Percentiles rank a stretch among this genome's conserved stretches.
Evolutionary conservation across 768 basidiomycete species (phyloP).

Genomic region (Rhizopogon vesiculosus): DNA sequence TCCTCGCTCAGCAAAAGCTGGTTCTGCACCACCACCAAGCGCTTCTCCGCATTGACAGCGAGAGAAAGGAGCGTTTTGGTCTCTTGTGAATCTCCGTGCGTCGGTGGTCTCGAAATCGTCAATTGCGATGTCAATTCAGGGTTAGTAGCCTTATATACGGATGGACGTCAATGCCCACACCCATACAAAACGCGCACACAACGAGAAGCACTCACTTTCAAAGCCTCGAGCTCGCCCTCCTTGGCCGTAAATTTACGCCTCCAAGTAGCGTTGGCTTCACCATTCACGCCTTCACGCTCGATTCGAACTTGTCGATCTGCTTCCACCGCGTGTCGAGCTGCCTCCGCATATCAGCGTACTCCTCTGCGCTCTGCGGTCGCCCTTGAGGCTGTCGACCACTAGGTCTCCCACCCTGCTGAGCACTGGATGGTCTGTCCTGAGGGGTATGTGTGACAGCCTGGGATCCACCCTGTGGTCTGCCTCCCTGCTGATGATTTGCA

Average conservation of each 20-base stretch:
- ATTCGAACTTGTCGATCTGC: conserved; percentile 91
- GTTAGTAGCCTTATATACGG: conserved; percentile 53
- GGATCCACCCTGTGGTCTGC: conserved; percentile 1
- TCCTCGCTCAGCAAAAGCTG: conserved; percentile 84
- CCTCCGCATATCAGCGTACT: conserved; percentile 71
- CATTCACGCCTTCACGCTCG: conserved; percentile 75
- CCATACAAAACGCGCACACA: too few relatives aligned
- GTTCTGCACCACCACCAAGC: conserved; percentile 81
- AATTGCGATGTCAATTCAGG: conserved; percentile 73
- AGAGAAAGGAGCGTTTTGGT: conserved; percentile 65
- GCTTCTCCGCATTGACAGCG: conserved; percentile 80
- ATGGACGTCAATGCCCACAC: too few relatives aligned
- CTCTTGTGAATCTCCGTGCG: conserved; percentile 61
- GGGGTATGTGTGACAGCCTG: background rate
- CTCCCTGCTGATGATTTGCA: conserved; percentile 4
- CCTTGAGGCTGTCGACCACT: background rate
- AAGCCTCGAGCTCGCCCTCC: conserved; percentile 84
- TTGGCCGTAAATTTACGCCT: conserved; percentile 75
- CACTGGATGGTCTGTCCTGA: conserved; percentile 1
- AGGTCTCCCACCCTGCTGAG: background rate
- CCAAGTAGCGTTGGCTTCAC: conserved; percentile 81
- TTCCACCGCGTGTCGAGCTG: conserved; percentile 87
- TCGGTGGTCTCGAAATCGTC: conserved; percentile 52
- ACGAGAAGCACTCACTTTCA: conserved; percentile 53
- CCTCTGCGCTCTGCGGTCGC: background rate